These are phyloP conservation scores for Verticillium zaregamsianum DNA, from an alignment of 2,329 filamentous ascomycete species.

Conservation along the genomic window DNA sequence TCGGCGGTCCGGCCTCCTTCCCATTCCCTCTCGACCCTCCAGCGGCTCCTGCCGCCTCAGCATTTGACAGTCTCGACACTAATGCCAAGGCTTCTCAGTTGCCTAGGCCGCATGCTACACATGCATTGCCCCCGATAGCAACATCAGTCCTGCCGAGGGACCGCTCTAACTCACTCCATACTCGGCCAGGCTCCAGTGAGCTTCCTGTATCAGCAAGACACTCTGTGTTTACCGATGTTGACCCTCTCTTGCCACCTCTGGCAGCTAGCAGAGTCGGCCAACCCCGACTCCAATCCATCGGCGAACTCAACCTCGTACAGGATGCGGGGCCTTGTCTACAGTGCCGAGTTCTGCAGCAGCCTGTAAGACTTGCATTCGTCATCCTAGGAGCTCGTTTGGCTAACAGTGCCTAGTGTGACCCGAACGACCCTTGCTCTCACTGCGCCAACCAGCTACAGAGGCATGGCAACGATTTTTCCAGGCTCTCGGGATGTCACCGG, in stretches of 20 bases:
- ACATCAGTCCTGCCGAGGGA: constrained; percentile 29
- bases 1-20: constrained; percentile 31
- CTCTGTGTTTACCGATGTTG: constrained; percentile 42
- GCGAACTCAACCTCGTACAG: constrained; percentile 46
- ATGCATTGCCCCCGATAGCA: constrained; percentile 29
- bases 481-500: constrained; percentile 46
- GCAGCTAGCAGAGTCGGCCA: constrained; percentile 50
- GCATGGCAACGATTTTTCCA: constrained; percentile 42
- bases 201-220: constrained; percentile 29
- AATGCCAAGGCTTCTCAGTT: constrained; percentile 25
- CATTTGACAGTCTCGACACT: constrained; percentile 13
- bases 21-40: constrained; percentile 27
- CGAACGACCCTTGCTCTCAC: constrained; percentile 42
- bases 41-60: constrained; percentile 24
- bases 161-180: constrained; percentile 34
- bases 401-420: constrained; percentile 40
- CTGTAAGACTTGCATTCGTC: constrained; percentile 30
- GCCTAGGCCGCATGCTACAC: constrained; percentile 29
- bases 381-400: background rate
- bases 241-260: constrained; percentile 50
- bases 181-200: constrained; percentile 36
- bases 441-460: constrained; percentile 35
- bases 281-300: constrained; percentile 52
- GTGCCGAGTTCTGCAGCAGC: constrained; percentile 41
- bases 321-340: constrained; percentile 46